These are phyloP conservation scores for Chlamydomonas asymmetrica DNA, from an alignment of 139 green algal species.

Conservation along the genomic window DNA sequence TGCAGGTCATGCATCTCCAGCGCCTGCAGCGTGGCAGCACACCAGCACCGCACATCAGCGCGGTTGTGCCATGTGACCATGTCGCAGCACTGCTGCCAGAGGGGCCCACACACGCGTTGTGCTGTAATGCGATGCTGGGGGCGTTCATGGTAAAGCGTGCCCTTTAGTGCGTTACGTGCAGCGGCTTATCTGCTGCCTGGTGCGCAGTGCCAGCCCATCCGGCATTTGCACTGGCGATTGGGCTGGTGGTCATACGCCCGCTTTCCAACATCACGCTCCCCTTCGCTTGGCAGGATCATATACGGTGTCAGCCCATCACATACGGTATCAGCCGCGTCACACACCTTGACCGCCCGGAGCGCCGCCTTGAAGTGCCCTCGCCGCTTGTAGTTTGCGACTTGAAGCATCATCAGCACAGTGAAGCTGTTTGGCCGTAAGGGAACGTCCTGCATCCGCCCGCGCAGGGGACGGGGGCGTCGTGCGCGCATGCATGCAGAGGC, in stretches of 20 bases:
- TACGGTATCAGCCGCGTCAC: not conserved
- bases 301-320: not conserved
- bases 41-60: no score
- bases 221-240: no score
- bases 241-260: not conserved
- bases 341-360: constrained; percentile 14
- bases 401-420: constrained; percentile 36
- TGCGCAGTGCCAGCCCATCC: not conserved
- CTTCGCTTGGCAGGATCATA: not conserved
- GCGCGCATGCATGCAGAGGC: no score
- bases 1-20: not conserved
- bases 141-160: no score
- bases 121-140: no score
- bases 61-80: not conserved
- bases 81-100: not conserved
- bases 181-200: not conserved
- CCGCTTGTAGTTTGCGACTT: constrained; percentile 40
- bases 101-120: not conserved
- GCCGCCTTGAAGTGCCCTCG: constrained; percentile 22
- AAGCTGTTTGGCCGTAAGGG: constrained; percentile 28
- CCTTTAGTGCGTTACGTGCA: not conserved
- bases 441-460: constrained; percentile 3
- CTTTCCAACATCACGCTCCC: not conserved
- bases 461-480: no score
- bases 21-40: no score